Base-by-base conservation (phyloP, 2,329 filamentous ascomycete species). In the Alternaria gansuensis region DNA sequence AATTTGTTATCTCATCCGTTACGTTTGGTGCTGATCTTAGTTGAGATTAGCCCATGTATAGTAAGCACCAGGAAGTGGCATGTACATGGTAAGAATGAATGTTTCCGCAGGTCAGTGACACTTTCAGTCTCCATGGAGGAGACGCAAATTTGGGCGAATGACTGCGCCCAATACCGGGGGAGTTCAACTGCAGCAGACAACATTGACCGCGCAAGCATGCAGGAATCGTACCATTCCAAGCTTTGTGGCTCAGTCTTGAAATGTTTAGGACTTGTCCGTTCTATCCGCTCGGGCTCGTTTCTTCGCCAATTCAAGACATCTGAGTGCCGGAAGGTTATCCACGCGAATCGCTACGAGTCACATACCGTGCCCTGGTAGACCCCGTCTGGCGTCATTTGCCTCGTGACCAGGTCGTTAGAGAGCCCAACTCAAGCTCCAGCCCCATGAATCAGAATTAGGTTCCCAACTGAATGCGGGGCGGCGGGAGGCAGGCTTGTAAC, bases 291-390 rank as follows among this genome's bases (percentile, higher is more conserved):
- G 31, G 33, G 29, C 44, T 10, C 44, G 21, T 24, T 33, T 46
- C 29, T 33, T 23, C 44, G 44, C 26, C 23, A 34, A n/a, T 23
- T 40, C 37, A 53, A 39, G 21, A 31, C 29, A 50, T 41, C 24
- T 43, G 46, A 33, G 43, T 40, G 45, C 51, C 54, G 57, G 48
- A 57, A 53, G 14, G 48, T 57, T 56, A 59, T 36, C 60, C 60
- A 63, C 60, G 55, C 63, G 45, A 61, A 46, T 48, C 33, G 46
- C n/a, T 36, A 44, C 43, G 51, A 54, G 55, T 58, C 54, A 57
- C 36, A 44, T 52, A 31, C 48, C 29, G 41, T 51, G 51, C 53
- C 29, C 51, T 17, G 41, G 14, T 39, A 37, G 28, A 51, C 39
- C 54, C 54, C 45, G 33, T 41, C 49, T 45, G 28, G 46, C 39